Conservation (phyloP, 192 early-diverging fungal genomes). For the Oehlia diaphana region DNA sequence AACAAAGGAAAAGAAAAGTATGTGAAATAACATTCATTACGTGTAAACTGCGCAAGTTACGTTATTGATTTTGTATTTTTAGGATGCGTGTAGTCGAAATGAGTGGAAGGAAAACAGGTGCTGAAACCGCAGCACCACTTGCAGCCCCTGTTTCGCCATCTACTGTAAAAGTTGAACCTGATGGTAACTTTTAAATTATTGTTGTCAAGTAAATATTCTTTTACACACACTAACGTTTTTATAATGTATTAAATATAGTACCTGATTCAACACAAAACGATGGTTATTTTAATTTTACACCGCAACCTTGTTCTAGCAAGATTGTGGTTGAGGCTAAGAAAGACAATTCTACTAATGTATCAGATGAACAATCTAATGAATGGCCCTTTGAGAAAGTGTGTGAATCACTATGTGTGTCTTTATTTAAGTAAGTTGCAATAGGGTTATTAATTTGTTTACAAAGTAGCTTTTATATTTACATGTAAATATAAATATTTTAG, state of each 20-base stretch:
- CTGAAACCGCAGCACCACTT: conserved; percentile 33
- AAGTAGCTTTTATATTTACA: conserved; percentile 49
- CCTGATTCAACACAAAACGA: conserved; percentile 44
- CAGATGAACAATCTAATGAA: conserved; percentile 44
- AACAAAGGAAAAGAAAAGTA: conserved; percentile 76
- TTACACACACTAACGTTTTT: neutral
- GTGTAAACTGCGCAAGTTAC: neutral
- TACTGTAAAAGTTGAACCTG: conserved; percentile 25
- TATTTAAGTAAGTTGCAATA: conserved; percentile 47
- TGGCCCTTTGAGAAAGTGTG: conserved; percentile 63
- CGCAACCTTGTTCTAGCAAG: conserved; percentile 58
- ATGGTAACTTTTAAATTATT: conserved; percentile 6
- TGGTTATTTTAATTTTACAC: conserved; percentile 56
- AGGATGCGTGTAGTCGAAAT: conserved; percentile 52
- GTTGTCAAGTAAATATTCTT: neutral
- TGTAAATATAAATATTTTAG: conserved; percentile 56
- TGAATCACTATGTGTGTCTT: conserved; percentile 57
- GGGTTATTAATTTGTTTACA: conserved; percentile 1
- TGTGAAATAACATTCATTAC: conserved; percentile 13
- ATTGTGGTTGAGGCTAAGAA: conserved; percentile 71
- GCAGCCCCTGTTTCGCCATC: conserved; percentile 9
- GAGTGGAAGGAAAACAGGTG: conserved; percentile 29
- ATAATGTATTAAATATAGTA: neutral
- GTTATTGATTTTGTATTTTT: conserved; percentile 5
- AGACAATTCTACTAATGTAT: conserved; percentile 23